Evolutionary conservation across 495 filamentous ascomycete genomes (phyloP).

Genomic region (Apodospora peruviana): DNA sequence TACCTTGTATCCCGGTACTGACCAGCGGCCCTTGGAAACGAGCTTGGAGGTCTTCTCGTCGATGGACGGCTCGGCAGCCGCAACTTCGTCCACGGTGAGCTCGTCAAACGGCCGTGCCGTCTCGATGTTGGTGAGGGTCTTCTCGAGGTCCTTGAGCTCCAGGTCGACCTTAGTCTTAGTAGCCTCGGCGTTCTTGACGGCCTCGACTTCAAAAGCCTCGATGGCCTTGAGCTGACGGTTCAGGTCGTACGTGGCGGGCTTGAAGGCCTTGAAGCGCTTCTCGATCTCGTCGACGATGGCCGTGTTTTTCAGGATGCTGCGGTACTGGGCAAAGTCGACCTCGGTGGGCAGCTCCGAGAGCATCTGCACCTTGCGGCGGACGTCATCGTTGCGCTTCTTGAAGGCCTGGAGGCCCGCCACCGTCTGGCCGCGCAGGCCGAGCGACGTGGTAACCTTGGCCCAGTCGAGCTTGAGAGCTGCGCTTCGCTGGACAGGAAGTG

Average conservation of each 20-base stretch:
- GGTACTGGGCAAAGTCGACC: constrained; percentile 93
- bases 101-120: constrained; percentile 93
- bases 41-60: constrained; percentile 88
- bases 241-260: constrained; percentile 87
- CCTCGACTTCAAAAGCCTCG: constrained; percentile 94
- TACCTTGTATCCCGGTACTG: constrained; percentile 97
- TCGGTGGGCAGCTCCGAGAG: constrained; percentile 74
- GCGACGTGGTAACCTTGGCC: constrained; percentile 81
- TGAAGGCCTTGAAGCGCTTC: constrained; percentile 83
- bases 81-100: constrained; percentile 96
- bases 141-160: constrained; percentile 85
- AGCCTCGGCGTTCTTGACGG: constrained; percentile 90
- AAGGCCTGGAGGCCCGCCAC: constrained; percentile 83
- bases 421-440: constrained; percentile 94
- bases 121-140: constrained; percentile 96
- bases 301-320: constrained; percentile 85
- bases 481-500: constrained; percentile 65
- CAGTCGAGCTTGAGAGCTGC: constrained; percentile 99
- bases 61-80: constrained; percentile 85
- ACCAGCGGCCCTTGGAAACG: constrained; percentile 95
- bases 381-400: constrained; percentile 99
- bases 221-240: constrained; percentile 91
- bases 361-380: constrained; percentile 79
- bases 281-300: constrained; percentile 94
- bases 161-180: constrained; percentile 92